A percentile compares a stretch with the other conserved stretches of the same genome.
phyloP scores from a whole-genome alignment of 2,329 filamentous ascomycete genomes.

The Xylaria hypoxylon region DNA sequence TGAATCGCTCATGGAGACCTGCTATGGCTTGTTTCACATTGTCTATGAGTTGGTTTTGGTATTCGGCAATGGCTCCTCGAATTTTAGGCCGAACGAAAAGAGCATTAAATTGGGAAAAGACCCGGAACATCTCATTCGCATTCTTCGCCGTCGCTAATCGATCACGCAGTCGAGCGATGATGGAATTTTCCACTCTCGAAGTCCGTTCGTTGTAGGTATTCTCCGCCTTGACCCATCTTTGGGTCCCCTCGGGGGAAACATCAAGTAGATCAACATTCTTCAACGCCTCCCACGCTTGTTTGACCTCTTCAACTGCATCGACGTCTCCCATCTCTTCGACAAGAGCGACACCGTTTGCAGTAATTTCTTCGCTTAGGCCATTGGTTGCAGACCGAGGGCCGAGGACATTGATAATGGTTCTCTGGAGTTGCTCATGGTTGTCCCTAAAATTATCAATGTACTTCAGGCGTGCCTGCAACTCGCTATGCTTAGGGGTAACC shows the following conservation, averaged over 20 bases:
- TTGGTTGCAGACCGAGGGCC: conserved; percentile 75
- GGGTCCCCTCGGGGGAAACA: conserved; percentile 88
- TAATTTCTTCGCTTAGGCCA: conserved; percentile 62
- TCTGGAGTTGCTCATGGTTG: conserved; percentile 97
- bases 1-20: conserved; percentile 94
- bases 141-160: conserved; percentile 95
- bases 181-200: conserved; percentile 96
- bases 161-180: conserved; percentile 93
- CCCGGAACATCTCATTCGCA: conserved; percentile 99
- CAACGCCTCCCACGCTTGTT: conserved; percentile 91
- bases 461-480: conserved; percentile 89
- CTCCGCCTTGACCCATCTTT: conserved; percentile 92
- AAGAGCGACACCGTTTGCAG: conserved; percentile 72
- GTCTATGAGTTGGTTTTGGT: conserved; percentile 97
- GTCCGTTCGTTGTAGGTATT: conserved; percentile 98
- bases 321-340: conserved; percentile 97
- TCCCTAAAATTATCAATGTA: conserved; percentile 96
- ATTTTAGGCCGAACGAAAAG: conserved; percentile 99
- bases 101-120: conserved; percentile 99
- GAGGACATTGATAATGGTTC: conserved; percentile 96
- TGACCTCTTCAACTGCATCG: conserved; percentile 95
- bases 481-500: conserved; percentile 85
- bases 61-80: conserved; percentile 95
- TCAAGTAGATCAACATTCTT: conserved; percentile 96
- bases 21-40: conserved; percentile 98